Percentiles rank a stretch among this genome's conserved stretches.
phyloP scores from a whole-genome alignment of 169 alveolate genomes.

The Plasmodium relictum region DNA sequence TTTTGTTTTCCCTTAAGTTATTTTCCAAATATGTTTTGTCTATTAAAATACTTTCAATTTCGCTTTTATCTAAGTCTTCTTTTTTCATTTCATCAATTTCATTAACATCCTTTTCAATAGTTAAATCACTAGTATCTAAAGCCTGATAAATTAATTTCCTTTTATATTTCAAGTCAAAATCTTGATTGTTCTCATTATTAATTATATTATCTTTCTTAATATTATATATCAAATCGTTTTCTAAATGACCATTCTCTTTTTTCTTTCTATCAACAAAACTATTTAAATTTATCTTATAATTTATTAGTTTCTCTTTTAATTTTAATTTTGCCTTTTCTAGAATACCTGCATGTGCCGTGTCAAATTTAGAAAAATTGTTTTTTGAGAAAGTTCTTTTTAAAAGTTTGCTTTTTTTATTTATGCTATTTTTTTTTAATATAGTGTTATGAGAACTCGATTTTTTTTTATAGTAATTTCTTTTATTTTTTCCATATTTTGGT shows the following conservation, averaged over 20 bases:
- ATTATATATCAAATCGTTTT: neutral
- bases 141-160: slow-evolving; percentile 40
- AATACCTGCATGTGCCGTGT: neutral
- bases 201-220: neutral
- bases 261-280: neutral
- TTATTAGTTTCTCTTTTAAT: slow-evolving; percentile 19
- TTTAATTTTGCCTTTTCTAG: slow-evolving; percentile 39
- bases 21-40: neutral
- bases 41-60: neutral
- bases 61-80: neutral
- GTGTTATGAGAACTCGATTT: slow-evolving; percentile 61
- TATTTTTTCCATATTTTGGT: slow-evolving; percentile 32
- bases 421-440: slow-evolving; percentile 59
- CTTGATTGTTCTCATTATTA: slow-evolving; percentile 1
- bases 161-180: slow-evolving; percentile 20
- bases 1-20: neutral
- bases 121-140: neutral
- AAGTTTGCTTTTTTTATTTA: slow-evolving; percentile 9
- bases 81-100: neutral
- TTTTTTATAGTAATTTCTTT: neutral
- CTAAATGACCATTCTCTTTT: neutral
- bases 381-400: slow-evolving; percentile 18
- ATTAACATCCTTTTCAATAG: no score
- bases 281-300: no score
- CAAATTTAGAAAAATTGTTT: slow-evolving; percentile 16